Percentiles rank a stretch among this genome's conserved stretches.
Evolutionary conservation across 2,329 filamentous ascomycete genomes (phyloP).

Genomic region (Clarireedia paspali): DNA sequence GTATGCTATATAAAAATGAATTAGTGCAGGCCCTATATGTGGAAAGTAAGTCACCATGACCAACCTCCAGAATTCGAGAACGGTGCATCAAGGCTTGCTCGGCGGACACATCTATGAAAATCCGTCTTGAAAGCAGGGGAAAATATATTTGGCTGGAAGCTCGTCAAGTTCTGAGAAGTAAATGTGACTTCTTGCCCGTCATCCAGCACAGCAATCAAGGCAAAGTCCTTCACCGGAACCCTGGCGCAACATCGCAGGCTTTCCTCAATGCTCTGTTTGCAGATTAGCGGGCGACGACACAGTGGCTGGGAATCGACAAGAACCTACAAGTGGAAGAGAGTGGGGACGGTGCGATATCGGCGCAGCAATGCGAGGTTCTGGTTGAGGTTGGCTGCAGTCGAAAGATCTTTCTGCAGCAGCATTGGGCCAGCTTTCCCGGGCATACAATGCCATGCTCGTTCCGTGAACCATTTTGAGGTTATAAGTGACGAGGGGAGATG

Average conservation of each 20-base stretch:
- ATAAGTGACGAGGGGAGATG: neutral
- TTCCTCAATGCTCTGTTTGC: slow-evolving; percentile 18
- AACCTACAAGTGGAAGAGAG: slow-evolving; percentile 4
- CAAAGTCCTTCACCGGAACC: slow-evolving; percentile 22
- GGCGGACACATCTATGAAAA: slow-evolving; percentile 13
- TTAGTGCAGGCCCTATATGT: neutral
- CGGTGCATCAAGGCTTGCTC: slow-evolving; percentile 6
- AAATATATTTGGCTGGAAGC: slow-evolving; percentile 18
- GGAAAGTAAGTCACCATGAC: neutral
- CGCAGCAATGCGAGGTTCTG: slow-evolving; percentile 11
- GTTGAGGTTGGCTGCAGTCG: slow-evolving; percentile 12
- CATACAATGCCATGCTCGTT: slow-evolving; percentile 11
- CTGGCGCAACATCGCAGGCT: slow-evolving; percentile 21
- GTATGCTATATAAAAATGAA: slow-evolving; percentile 12
- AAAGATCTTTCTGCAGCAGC: slow-evolving; percentile 16
- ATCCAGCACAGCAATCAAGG: slow-evolving; percentile 20
- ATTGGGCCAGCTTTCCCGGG: slow-evolving; percentile 15
- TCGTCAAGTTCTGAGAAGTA: slow-evolving; percentile 17
- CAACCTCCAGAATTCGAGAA: slow-evolving; percentile 9
- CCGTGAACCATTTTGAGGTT: slow-evolving; percentile 23
- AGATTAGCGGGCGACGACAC: neutral
- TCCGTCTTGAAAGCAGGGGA: slow-evolving; percentile 11
- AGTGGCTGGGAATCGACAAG: neutral
- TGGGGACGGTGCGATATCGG: slow-evolving; percentile 8
- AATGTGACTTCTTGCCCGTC: slow-evolving; percentile 20